Percentiles rank a stretch among this genome's conserved stretches.
phyloP scores from a whole-genome alignment of 2,329 filamentous ascomycete species.

The Leptographium wingfieldii region DNA sequence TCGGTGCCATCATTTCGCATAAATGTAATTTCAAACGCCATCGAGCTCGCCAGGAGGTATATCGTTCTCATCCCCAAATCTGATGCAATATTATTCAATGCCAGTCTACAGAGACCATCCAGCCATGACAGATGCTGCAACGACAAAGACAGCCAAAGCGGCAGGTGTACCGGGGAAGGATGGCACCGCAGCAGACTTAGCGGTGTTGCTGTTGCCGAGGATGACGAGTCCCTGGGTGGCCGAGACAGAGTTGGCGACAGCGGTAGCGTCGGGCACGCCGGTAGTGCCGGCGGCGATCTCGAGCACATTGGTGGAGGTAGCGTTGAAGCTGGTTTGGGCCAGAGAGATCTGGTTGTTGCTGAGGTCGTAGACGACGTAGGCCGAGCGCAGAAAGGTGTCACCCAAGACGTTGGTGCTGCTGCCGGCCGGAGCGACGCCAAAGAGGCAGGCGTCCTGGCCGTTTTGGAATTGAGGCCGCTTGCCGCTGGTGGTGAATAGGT shows the following conservation, averaged over 20 bases:
- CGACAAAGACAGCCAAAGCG: background rate
- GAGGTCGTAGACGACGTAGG: slow-evolving; percentile 65
- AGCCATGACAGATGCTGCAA: background rate
- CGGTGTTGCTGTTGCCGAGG: background rate
- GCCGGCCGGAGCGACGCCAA: slow-evolving; percentile 51
- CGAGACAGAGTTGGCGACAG: slow-evolving; percentile 33
- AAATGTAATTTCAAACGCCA: background rate
- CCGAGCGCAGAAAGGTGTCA: slow-evolving; percentile 62
- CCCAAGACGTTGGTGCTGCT: slow-evolving; percentile 49
- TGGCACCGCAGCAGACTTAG: background rate
- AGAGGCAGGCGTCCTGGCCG: slow-evolving; percentile 46
- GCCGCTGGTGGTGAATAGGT: slow-evolving; percentile 33
- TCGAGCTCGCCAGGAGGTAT: background rate
- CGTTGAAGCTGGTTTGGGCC: slow-evolving; percentile 53
- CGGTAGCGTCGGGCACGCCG: slow-evolving; percentile 41
- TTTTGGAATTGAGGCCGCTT: slow-evolving; percentile 37
- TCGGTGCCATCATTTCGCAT: background rate
- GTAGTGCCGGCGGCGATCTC: slow-evolving; percentile 40
- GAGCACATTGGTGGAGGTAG: slow-evolving; percentile 33
- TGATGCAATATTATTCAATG: background rate
- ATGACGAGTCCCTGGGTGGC: slow-evolving; percentile 31
- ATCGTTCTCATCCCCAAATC: background rate
- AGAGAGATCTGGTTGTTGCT: slow-evolving; percentile 59
- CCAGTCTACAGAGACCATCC: background rate
- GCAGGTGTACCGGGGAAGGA: background rate